A percentile compares a stretch with the other conserved stretches of the same genome.
Evolutionary conservation across 257 asterid genomes (phyloP).

Genomic region (Ehretia macrophylla): DNA sequence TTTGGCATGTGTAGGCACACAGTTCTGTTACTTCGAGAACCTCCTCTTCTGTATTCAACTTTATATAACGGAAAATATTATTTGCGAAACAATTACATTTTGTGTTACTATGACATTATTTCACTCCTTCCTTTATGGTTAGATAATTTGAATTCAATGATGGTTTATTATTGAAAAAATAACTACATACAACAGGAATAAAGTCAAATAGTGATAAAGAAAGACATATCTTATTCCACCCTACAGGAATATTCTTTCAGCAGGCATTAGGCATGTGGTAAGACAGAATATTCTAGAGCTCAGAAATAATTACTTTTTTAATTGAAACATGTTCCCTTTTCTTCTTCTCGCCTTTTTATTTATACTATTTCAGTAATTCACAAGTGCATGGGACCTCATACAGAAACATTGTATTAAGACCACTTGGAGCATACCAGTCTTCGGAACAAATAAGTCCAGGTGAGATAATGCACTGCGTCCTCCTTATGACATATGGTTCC

Average conservation of each 20-base stretch:
- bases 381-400: no score
- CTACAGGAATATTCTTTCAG: background rate
- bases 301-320: background rate
- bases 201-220: background rate
- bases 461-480: conserved; percentile 95
- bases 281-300: background rate
- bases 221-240: background rate
- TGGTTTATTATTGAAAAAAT: background rate
- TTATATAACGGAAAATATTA: no score
- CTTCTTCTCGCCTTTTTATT: background rate
- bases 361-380: background rate
- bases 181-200: background rate
- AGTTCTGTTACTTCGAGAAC: background rate
- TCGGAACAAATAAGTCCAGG: conserved; percentile 96
- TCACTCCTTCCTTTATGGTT: background rate
- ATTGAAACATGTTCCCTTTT: background rate
- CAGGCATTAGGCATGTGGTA: background rate
- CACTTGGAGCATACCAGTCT: conserved; percentile 69
- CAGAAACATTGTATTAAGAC: conserved; percentile 3
- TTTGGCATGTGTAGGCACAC: background rate
- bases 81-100: background rate
- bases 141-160: background rate
- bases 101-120: background rate
- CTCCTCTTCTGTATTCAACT: no score
- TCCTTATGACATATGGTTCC: conserved; percentile 89